These are phyloP conservation scores for Urostyla sp. DNA, from an alignment of 73 alveolate species.

Conservation along the genomic window DNA sequence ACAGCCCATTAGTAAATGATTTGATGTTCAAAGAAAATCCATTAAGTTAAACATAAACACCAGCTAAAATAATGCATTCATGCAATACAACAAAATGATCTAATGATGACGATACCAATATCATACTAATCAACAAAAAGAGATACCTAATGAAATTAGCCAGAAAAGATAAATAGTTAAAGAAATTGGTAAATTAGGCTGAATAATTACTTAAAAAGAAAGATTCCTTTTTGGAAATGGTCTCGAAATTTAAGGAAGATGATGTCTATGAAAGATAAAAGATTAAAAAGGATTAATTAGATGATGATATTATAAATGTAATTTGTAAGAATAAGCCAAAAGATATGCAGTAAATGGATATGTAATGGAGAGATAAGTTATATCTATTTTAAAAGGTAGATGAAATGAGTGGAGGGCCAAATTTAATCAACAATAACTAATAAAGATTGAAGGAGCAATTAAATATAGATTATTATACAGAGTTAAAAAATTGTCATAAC, in stretches of 20 bases:
- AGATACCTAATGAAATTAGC: not conserved
- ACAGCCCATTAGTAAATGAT: not conserved
- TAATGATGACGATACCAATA: slow-evolving; percentile 17
- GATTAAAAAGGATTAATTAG: too few relatives aligned
- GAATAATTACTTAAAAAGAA: not conserved
- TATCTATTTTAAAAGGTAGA: not conserved
- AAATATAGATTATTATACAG: slow-evolving; percentile 5
- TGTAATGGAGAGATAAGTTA: slow-evolving; percentile 2
- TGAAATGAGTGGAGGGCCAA: not conserved
- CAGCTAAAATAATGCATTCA: not conserved
- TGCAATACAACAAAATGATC: not conserved
- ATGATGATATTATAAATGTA: not conserved
- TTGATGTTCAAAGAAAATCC: not conserved
- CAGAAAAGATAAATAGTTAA: not conserved
- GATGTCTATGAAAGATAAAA: too few relatives aligned
- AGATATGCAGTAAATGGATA: too few relatives aligned
- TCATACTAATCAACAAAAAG: slow-evolving; percentile 8
- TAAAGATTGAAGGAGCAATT: not conserved
- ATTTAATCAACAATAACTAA: not conserved
- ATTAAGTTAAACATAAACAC: not conserved
- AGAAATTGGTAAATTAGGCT: slow-evolving; percentile 3
- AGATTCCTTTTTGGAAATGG: slow-evolving; percentile 29
- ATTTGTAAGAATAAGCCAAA: slow-evolving; percentile 3
- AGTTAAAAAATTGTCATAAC: slow-evolving; percentile 3
- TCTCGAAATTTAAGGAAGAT: not conserved